Conservation (phyloP, 768 basidiomycete genomes). For the Pleurotus pulmonarius region DNA sequence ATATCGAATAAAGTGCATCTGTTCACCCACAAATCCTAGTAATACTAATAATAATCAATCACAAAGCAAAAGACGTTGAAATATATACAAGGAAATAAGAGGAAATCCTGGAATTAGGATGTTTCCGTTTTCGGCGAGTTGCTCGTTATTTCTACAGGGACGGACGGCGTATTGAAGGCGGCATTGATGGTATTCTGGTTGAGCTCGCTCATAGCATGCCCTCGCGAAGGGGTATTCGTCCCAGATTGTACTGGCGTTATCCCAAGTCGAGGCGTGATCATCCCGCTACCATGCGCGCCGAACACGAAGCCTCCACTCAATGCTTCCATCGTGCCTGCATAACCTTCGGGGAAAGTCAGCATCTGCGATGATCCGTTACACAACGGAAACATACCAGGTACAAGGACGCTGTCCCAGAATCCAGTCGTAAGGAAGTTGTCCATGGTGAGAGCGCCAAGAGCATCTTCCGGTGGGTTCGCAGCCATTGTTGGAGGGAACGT, state of each 20-base stretch:
- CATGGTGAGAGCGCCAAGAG: constrained; percentile 56
- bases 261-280: constrained; percentile 73
- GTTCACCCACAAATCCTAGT: background rate
- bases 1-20: background rate
- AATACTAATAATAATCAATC: constrained; percentile 8
- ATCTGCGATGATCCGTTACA: background rate
- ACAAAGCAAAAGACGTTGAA: constrained; percentile 5
- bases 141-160: background rate
- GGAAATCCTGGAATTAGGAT: constrained; percentile 13
- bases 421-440: constrained; percentile 74
- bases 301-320: constrained; percentile 84
- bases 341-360: constrained; percentile 43
- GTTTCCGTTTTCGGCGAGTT: constrained; percentile 24
- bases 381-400: constrained; percentile 59
- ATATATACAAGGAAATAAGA: background rate
- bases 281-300: constrained; percentile 77
- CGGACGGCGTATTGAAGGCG: constrained; percentile 33
- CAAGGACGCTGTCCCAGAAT: constrained; percentile 87
- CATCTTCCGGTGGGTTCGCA: constrained; percentile 37
- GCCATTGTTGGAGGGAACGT: constrained; percentile 90
- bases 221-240: constrained; percentile 38
- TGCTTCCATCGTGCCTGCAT: constrained; percentile 71
- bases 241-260: constrained; percentile 60
- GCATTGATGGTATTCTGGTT: constrained; percentile 45
- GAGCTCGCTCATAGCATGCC: constrained; percentile 19